Evolutionary conservation across 1,284 basidiomycete species (phyloP), one percentile per base, ranked within the genome.

Genomic region (Meira miltonrushii): DNA sequence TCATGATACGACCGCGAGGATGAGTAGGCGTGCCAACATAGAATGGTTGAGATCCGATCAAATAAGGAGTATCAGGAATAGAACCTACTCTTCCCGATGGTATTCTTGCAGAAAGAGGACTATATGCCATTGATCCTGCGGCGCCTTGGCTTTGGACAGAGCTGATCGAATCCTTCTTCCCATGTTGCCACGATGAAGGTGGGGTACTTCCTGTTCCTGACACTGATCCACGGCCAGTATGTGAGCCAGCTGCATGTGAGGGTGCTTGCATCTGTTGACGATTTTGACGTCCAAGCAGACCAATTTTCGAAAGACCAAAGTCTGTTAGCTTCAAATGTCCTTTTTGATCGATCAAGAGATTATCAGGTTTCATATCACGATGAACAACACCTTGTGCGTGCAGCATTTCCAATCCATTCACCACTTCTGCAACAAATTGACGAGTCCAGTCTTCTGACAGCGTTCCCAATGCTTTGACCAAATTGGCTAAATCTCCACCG

Each of bases 261-360:
- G 41, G n/a, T 43, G n/a, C n/a, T 50, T 39, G 23, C 50, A 15
- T 53, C 52, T 64, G 58, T 39, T 65, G 68, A 7, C 66, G 65
- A 12, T 69, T 74, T 78, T 99, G 95, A 74, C 95, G 90, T 54
- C 94, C 93, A 17, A 99, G 83, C 33, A 99, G 82, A 85, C 95
- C 95, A 69, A 97, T 96, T 74, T 92, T 87, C 65, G 92, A 96
- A 23, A 99, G 81, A 60, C 95, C 95, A 79, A 98, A 99, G 80
- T 99, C 95, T 21, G 94, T 97, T 38, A 98, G 84, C 80, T 97
- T 97, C 67, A 98, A 82, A 77, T 98, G 94, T 10, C 94, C 94
- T 68, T 92, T 88, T 53, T 90, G 86, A 79, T 98, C 93, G 71
- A 98, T 97, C 40, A 98, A 87, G 48, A 97, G 80, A 77, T 98